Percentiles rank a stretch among this genome's conserved stretches.
phyloP scores from a whole-genome alignment of 1,139 yeast species.

The Yamadazyma siamensis region DNA sequence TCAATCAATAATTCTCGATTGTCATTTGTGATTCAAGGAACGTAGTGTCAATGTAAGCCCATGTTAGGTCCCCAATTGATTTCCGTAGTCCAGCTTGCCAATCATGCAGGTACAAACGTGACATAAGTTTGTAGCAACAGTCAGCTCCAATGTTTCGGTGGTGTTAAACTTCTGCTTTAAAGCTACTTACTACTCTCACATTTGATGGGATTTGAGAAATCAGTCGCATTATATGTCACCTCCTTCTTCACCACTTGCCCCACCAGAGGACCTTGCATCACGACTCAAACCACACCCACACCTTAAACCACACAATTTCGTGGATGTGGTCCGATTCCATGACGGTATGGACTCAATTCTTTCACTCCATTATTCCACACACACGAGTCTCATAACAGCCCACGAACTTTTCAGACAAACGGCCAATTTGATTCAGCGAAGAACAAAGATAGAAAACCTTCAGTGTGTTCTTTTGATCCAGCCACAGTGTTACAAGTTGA shows the following conservation, averaged over 20 bases:
- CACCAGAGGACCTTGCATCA: neutral
- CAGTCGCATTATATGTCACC: no score
- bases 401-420: conserved; percentile 11
- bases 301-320: conserved; percentile 4
- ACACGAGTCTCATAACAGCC: conserved; percentile 12
- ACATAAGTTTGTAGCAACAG: no score
- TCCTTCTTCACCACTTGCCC: neutral
- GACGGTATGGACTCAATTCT: conserved; percentile 13
- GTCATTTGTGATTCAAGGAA: no score
- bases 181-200: no score
- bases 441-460: conserved; percentile 13
- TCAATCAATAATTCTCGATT: no score
- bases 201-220: no score
- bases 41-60: no score
- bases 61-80: no score
- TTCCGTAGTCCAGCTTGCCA: no score
- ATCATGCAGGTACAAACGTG: no score
- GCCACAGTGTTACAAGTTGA: conserved; percentile 9
- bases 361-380: conserved; percentile 13
- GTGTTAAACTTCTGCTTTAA: no score
- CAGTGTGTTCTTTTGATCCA: conserved; percentile 10
- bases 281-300: conserved; percentile 8
- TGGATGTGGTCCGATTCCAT: conserved; percentile 7
- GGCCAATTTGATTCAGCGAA: conserved; percentile 7
- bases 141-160: no score